Percentiles rank a stretch among this genome's conserved stretches.
These are phyloP conservation scores for Alternaria angustiovoidea DNA, from an alignment of 2,329 filamentous ascomycete species.

Conservation along the genomic window DNA sequence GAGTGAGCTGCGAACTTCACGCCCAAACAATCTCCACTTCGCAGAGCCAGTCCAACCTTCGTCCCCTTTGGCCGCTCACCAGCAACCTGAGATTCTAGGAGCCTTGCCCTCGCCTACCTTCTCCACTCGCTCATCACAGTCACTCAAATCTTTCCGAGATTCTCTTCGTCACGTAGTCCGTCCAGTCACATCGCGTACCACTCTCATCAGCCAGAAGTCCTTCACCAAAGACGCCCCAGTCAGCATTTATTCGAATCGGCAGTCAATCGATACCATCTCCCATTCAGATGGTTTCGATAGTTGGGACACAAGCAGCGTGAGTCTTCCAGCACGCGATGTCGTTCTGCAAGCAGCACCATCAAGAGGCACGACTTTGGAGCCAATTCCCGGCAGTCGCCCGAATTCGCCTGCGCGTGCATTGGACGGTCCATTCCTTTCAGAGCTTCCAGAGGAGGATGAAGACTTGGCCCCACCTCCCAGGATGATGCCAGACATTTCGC, in stretches of 20 bases:
- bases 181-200: slow-evolving; percentile 49
- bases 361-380: slow-evolving; percentile 67
- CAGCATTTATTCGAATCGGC: slow-evolving; percentile 46
- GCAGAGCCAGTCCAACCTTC: slow-evolving; percentile 34
- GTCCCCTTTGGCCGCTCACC: slow-evolving; percentile 32
- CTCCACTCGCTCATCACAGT: slow-evolving; percentile 46
- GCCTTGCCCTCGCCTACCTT: slow-evolving; percentile 48
- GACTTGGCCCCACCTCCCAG: slow-evolving; percentile 46
- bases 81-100: slow-evolving; percentile 14
- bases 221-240: slow-evolving; percentile 37
- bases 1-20: slow-evolving; percentile 42
- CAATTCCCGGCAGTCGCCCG: slow-evolving; percentile 73
- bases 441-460: slow-evolving; percentile 36
- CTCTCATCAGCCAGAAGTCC: slow-evolving; percentile 44
- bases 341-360: slow-evolving; percentile 44
- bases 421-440: slow-evolving; percentile 58
- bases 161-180: slow-evolving; percentile 51
- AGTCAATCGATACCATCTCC: slow-evolving; percentile 47
- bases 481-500: slow-evolving; percentile 44
- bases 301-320: slow-evolving; percentile 77
- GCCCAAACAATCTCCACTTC: slow-evolving; percentile 36
- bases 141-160: slow-evolving; percentile 47
- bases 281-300: slow-evolving; percentile 71
- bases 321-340: slow-evolving; percentile 66
- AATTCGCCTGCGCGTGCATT: slow-evolving; percentile 69